phyloP scores from a whole-genome alignment of 2,329 filamentous ascomycete genomes.

The Geoglossum cookeanum region DNA sequence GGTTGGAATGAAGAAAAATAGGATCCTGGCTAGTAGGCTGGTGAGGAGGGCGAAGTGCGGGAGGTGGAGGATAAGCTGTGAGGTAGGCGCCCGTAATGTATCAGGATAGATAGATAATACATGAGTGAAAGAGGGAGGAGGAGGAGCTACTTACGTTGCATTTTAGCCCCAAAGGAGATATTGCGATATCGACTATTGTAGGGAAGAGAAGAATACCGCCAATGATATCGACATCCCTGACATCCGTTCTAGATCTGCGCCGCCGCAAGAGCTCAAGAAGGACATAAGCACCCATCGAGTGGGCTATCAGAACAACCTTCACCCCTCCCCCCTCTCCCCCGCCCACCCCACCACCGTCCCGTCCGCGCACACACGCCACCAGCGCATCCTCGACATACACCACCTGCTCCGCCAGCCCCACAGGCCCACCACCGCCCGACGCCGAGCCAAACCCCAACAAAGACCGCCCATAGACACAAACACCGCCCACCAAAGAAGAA shows the following conservation, averaged over 20 bases:
- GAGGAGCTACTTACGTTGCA: conserved; percentile 16
- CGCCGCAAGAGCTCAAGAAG: conserved; percentile 46
- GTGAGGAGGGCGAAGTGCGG: not conserved
- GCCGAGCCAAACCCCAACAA: conserved; percentile 32
- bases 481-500: not conserved
- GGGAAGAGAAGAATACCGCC: conserved; percentile 51
- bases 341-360: too few relatives aligned
- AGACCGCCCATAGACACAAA: conserved; percentile 39
- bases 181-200: conserved; percentile 51
- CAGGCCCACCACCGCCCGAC: conserved; percentile 21
- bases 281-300: conserved; percentile 58
- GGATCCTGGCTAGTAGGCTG: not conserved
- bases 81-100: not conserved
- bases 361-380: not conserved
- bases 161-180: conserved; percentile 38
- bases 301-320: conserved; percentile 47
- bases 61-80: not conserved
- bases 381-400: conserved; percentile 9
- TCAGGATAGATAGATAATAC: not conserved
- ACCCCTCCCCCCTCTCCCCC: not conserved
- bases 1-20: not conserved
- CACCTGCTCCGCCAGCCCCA: conserved; percentile 35
- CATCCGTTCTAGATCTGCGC: conserved; percentile 24
- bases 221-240: conserved; percentile 23
- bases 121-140: not conserved